phyloP scores from a whole-genome alignment of 495 filamentous ascomycete species.

The Aspergillus indologenus region DNA sequence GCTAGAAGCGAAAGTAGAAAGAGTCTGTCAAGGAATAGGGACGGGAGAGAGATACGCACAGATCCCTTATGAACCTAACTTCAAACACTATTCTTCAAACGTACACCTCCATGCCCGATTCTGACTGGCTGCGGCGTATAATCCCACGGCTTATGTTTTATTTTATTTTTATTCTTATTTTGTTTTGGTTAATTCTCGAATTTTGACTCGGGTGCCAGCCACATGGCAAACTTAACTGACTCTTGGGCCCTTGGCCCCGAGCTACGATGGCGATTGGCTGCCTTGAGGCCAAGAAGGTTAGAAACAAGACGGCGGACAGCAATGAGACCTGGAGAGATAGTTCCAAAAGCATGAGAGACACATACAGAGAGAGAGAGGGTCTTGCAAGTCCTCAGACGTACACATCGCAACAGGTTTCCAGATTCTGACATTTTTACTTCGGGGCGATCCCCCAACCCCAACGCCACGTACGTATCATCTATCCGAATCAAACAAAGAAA shows the following conservation, averaged over 20 bases:
- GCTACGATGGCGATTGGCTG: background rate
- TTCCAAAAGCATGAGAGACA: background rate
- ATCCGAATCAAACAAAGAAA: background rate
- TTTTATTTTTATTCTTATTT: constrained; percentile 6
- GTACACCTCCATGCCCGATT: background rate
- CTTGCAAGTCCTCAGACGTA: background rate
- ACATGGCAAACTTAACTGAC: constrained; percentile 11
- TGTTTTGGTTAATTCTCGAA: constrained; percentile 6
- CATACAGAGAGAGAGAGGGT: background rate
- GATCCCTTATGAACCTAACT: background rate
- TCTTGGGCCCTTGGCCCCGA: constrained; percentile 2
- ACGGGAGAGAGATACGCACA: background rate
- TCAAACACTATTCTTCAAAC: background rate
- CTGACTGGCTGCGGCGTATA: background rate
- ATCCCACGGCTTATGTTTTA: background rate
- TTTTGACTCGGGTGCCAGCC: constrained; percentile 14
- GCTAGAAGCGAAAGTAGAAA: background rate
- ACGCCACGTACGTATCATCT: background rate
- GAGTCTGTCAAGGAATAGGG: background rate
- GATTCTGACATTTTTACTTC: background rate
- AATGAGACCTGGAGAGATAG: background rate
- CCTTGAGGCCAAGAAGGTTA: background rate
- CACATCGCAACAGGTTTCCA: too few relatives aligned
- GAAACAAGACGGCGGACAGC: background rate
- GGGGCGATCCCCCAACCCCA: too few relatives aligned